Conservation (phyloP, 441 rosid genomes). For the Cnidoscolus chayamansa region DNA sequence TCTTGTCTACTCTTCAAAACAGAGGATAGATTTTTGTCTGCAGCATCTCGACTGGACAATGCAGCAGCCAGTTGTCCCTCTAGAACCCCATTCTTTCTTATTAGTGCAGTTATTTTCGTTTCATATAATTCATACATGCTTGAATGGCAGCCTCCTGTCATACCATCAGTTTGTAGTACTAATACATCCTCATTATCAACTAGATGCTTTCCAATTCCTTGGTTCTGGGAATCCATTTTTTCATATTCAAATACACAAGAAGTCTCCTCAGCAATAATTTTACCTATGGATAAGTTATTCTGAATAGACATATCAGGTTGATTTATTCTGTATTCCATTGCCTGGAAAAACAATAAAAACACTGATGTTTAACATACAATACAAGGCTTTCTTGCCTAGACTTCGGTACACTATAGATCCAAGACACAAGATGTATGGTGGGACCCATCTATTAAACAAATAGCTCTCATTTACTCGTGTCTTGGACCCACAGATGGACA, state of each 20-base stretch:
- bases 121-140: constrained; percentile 67
- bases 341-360: constrained; percentile 42
- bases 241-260: constrained; percentile 46
- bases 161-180: constrained; percentile 47
- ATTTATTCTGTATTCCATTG: constrained; percentile 39
- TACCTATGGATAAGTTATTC: constrained; percentile 35
- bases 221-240: constrained; percentile 32
- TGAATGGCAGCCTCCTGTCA: constrained; percentile 48
- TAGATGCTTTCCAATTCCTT: constrained; percentile 38
- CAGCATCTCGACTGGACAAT: constrained; percentile 59
- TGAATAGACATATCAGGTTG: constrained; percentile 34
- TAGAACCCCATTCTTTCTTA: constrained; percentile 63
- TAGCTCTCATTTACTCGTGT: too few species aligned
- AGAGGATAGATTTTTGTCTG: constrained; percentile 69
- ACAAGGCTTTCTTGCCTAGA: too few species aligned
- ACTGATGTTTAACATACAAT: constrained; percentile 8
- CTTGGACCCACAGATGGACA: too few species aligned
- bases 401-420: too few species aligned
- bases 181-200: constrained; percentile 41
- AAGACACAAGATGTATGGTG: too few species aligned
- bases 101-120: constrained; percentile 62
- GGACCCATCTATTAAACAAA: too few species aligned
- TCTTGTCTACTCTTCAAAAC: constrained; percentile 74
- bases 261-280: constrained; percentile 47
- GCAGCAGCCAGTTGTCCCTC: constrained; percentile 84